phyloP scores from a whole-genome alignment of 2,329 filamentous ascomycete species.

The Pseudocercospora macadamiae region DNA sequence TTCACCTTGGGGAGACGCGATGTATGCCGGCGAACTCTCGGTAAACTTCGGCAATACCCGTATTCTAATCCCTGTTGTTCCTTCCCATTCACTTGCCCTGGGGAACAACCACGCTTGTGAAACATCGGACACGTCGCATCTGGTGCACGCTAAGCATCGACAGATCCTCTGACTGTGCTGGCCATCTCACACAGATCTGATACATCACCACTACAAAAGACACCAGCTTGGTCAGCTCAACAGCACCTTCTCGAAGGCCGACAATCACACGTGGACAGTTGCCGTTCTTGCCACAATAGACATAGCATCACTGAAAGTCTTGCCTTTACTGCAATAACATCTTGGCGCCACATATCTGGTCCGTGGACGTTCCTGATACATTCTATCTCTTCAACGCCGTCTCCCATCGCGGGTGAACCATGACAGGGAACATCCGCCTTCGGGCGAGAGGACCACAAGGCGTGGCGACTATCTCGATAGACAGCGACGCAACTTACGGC shows the following conservation, averaged over 20 bases:
- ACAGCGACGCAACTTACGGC: constrained; percentile 67
- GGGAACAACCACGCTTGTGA: neutral
- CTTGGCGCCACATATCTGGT: too few relatives aligned
- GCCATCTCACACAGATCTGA: too few relatives aligned
- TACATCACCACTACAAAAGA: too few relatives aligned
- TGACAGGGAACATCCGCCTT: constrained; percentile 62
- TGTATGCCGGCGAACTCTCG: neutral
- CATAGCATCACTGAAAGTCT: neutral
- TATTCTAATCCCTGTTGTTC: too few relatives aligned
- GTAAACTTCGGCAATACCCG: too few relatives aligned
- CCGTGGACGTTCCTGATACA: too few relatives aligned
- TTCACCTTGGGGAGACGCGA: constrained; percentile 14
- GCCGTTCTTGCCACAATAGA: constrained; percentile 12
- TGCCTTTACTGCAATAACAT: too few relatives aligned
- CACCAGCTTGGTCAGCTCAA: neutral
- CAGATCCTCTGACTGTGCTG: neutral
- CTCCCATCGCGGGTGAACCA: constrained; percentile 4
- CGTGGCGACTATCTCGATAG: constrained; percentile 68
- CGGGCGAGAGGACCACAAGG: constrained; percentile 76
- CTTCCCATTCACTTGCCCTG: neutral
- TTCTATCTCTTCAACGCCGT: neutral
- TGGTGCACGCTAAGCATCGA: too few relatives aligned
- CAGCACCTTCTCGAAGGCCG: constrained; percentile 13
- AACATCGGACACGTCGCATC: too few relatives aligned
- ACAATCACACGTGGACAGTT: constrained; percentile 9